Evolutionary conservation across 169 alveolate species (phyloP), one percentile per base, ranked within the genome.

Genomic region (Plasmodium yoelii): DNA sequence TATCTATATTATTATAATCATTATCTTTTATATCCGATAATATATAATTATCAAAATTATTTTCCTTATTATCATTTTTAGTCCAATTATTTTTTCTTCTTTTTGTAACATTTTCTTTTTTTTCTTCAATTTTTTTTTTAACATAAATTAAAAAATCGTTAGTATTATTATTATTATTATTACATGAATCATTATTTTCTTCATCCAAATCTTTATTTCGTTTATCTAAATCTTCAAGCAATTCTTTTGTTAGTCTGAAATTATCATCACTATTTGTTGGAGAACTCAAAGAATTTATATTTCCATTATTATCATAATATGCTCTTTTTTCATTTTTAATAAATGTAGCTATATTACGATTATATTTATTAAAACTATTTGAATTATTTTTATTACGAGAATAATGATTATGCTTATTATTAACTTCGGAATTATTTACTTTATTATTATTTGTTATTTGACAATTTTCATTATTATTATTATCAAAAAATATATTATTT

Each of bases 121-220:
- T 75, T 67, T 75, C 75, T 42, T 77, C 77, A 12, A 77, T 77
- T 68, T 55, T 77, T 53, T 77, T 77, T 46, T 77, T 77, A 56
- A 77, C 88, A 44, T 77, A 77, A 13, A 65, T 77, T 55, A 77
- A 69, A 68, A 77, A 77, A 51, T 77, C 65, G 19, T 77, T 56
- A 56, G 46, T 61, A 15, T 77, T 75, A 51, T 77, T 77, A 39
- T 77, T 56, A 68, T 47, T 61, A 15, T 77, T 75, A 12, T 51
- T 28, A 56, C 65, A 74, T 10, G 15, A n/a, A 0, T 53, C 84
- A 7, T 18, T 46, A 18, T 53, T 51, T 13, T 53, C 73, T 7
- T 73, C 88, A 3, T 64, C 77, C 47, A n/a, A 15, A 5, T 53
- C 69, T 12, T 71, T 53, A 26, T 77, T 77, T 28, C 88, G 47